Evolutionary conservation across 495 filamentous ascomycete genomes (phyloP).

Genomic region (Astrothelium subdiscretum): DNA sequence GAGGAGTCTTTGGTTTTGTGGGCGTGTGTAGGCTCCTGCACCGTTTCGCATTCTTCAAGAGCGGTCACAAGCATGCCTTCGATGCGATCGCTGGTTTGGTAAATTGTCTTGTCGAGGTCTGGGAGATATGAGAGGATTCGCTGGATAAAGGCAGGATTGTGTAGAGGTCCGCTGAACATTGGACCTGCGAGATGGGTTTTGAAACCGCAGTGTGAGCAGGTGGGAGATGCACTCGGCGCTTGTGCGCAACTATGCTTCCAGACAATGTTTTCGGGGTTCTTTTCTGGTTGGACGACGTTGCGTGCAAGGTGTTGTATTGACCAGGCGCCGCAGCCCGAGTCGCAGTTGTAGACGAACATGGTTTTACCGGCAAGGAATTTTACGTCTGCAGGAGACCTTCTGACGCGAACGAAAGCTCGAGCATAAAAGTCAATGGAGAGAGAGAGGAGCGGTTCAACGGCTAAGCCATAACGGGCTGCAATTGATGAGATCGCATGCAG

Average conservation of each 20-base stretch:
- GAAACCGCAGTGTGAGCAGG: conserved; percentile 73
- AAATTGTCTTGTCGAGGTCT: conserved; percentile 46
- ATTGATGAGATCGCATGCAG: conserved; percentile 65
- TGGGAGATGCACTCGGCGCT: conserved; percentile 47
- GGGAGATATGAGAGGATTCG: conserved; percentile 59
- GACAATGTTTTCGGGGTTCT: conserved; percentile 55
- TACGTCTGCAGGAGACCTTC: conserved; percentile 65
- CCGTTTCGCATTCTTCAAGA: conserved; percentile 59
- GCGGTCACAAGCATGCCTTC: conserved; percentile 87
- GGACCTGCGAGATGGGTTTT: conserved; percentile 77
- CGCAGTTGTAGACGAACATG: conserved; percentile 88
- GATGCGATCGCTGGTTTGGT: conserved; percentile 67
- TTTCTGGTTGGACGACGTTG: conserved; percentile 49
- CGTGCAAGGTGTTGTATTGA: conserved; percentile 60
- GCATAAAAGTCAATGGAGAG: conserved; percentile 92
- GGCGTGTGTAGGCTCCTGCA: conserved; percentile 18
- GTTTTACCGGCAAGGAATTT: conserved; percentile 83
- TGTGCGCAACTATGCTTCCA: conserved; percentile 64
- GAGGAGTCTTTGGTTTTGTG: neutral
- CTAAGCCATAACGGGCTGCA: conserved; percentile 75
- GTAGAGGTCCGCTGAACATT: conserved; percentile 87
- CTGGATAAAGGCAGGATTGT: conserved; percentile 70
- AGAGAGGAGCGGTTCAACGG: conserved; percentile 83
- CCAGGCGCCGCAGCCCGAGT: conserved; percentile 82
- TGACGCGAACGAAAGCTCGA: conserved; percentile 78